Evolutionary conservation across 805 yeast species (phyloP), one percentile per base, ranked within the genome.

Genomic region (Candida fluviatilis): DNA sequence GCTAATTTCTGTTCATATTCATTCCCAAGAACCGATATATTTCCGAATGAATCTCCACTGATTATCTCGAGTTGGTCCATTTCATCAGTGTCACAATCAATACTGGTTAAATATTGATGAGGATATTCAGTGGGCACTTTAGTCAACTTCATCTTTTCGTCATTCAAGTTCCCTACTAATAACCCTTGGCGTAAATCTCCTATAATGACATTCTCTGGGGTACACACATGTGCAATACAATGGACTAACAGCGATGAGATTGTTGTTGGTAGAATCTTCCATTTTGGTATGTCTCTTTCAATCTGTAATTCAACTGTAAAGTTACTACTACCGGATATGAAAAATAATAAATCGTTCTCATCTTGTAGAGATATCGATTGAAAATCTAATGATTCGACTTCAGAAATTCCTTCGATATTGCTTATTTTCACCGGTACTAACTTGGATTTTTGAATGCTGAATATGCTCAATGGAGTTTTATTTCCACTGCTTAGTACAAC

Each of bases 31-130:
- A 46, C 50, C 31, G 38, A 48, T 11, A 58, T 23, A 35, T 63
- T 62, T 2, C 71, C 71, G 14, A 47, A 41, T 1, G 61, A 49
- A 36, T 64, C 69, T 4, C 60, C 63, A 14, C 42, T 36, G 0
- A 60, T 24, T 5, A 33, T 10, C 4, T 13, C 28, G n/a, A 23
- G n/a, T 6, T 14, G 13, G 5, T 6, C 15, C 5, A 49, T 18
- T 7, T 38, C 35, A 24, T 42, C 36, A 0, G 13, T n/a, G 24
- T n/a, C 27, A 14, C n/a, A 6, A 24, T 23, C 27, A 13, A 33
- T 23, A 15, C 46, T 43, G 1, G 58, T 43, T n/a, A 45, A 36
- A 35, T 45, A 50, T 4, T 37, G 25, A 1, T 51, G 45, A 15
- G 37, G 41, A 18, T 36, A 32, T 5, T 24, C 40, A 15, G 25